Base-by-base conservation (phyloP, 108 stramenopile species). In the Discostella stelligeroides region DNA sequence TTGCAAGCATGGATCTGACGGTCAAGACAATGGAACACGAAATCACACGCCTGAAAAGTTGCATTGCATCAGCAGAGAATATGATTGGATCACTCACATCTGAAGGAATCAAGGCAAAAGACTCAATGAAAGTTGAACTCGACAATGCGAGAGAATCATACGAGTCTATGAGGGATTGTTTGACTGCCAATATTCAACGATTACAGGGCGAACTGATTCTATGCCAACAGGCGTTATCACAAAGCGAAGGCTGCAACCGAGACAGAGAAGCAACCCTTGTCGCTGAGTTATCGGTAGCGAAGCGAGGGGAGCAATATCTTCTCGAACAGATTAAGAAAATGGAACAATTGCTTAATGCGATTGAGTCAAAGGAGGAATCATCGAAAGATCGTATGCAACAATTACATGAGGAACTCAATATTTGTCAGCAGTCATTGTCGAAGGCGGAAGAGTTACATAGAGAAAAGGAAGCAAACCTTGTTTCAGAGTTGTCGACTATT, bases 21-120 rank as follows among this genome's bases (percentile, higher is more conserved):
- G 55, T 72, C 37, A 39, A 40, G 10, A 20, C 49, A 38, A 59
- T 41, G 65, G 39, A 66, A 38, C 1, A 64, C 6, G 63, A 63
- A 28, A 53, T 64, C 24, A 15, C 25, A 29, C 51, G 30, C 11
- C 62, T 63, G 13, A 56, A 45, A 53, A 30, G 41, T 46, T 62
- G 56, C 13, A 8, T 56, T 17, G 28, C 43, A 9, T 47, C 50
- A 24, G 56, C 64, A 6, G 46, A 60, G 0, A 29, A 72, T 17
- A 14, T 51, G 38, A 63, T 72, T 7, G 28, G 30, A 10, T 46
- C 43, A 11, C 50, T 72, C 30, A 14, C 54, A 51, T 28, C 62
- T 3, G 48, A 51, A 20, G 40, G 62, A 30, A 63, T 29, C 28
- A 42, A 29, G 15, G 54, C 71, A 3, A 42, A 57, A 50, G 28